These are phyloP conservation scores for Fusarium buharicum DNA, from an alignment of 2,329 filamentous ascomycete species.

Conservation along the genomic window DNA sequence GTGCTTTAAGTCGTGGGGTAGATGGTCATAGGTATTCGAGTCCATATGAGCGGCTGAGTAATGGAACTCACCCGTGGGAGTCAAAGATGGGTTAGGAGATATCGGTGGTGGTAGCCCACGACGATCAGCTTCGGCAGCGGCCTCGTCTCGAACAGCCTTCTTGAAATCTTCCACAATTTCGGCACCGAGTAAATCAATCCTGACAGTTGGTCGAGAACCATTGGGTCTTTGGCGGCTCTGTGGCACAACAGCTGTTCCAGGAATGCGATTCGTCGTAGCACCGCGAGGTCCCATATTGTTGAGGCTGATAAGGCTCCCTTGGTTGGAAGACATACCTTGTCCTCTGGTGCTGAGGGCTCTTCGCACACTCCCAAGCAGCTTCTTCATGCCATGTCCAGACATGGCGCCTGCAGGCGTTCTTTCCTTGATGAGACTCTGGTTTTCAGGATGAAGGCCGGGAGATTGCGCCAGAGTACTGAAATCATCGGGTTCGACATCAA, in stretches of 20 bases:
- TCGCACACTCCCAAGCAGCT: slow-evolving; percentile 85
- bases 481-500: slow-evolving; percentile 70
- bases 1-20: slow-evolving; percentile 47
- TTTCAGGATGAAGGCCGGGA: slow-evolving; percentile 60
- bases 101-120: slow-evolving; percentile 32
- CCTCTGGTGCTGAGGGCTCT: slow-evolving; percentile 76
- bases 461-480: slow-evolving; percentile 63
- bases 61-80: slow-evolving; percentile 49
- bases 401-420: slow-evolving; percentile 66
- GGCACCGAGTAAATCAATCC: slow-evolving; percentile 86
- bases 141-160: slow-evolving; percentile 75
- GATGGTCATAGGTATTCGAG: slow-evolving; percentile 51
- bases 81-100: slow-evolving; percentile 42
- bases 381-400: slow-evolving; percentile 82
- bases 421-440: slow-evolving; percentile 56
- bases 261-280: slow-evolving; percentile 67
- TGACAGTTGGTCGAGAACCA: slow-evolving; percentile 63
- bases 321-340: slow-evolving; percentile 56
- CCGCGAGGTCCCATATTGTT: slow-evolving; percentile 62
- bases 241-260: slow-evolving; percentile 69
- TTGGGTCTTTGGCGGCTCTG: slow-evolving; percentile 60
- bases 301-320: slow-evolving; percentile 60
- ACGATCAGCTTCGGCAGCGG: slow-evolving; percentile 51
- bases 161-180: slow-evolving; percentile 82
- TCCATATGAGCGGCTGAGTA: slow-evolving; percentile 59